Evolutionary conservation across 176 grass and related monocot species (phyloP).

Genomic region (Bolboschoenus planiculmis): DNA sequence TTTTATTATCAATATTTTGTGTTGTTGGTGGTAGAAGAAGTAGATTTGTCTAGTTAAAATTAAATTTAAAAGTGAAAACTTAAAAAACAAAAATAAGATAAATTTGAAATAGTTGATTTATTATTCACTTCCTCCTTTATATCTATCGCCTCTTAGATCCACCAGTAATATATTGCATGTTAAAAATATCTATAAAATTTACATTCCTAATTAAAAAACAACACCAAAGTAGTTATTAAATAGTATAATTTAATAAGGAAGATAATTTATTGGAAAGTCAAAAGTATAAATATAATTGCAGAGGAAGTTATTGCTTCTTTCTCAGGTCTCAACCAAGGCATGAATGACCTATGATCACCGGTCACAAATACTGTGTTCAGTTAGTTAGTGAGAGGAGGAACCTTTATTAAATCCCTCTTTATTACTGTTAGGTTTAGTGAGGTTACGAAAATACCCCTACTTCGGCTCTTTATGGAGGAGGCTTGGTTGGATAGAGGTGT

Average conservation of each 20-base stretch:
- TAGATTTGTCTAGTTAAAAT: background rate
- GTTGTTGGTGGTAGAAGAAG: background rate
- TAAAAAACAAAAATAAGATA: too few species aligned
- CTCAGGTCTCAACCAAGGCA: background rate
- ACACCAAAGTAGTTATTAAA: too few species aligned
- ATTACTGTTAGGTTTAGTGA: background rate
- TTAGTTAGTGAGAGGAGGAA: background rate
- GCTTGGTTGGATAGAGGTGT: background rate
- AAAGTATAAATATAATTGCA: too few species aligned
- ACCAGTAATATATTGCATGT: too few species aligned
- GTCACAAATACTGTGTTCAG: too few species aligned
- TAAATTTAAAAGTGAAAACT: too few species aligned
- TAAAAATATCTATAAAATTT: background rate
- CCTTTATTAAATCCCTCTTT: background rate
- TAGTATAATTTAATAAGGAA: background rate
- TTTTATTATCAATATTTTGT: too few species aligned
- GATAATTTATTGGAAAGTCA: too few species aligned
- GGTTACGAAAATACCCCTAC: background rate
- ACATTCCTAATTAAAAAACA: background rate
- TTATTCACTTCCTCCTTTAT: too few species aligned
- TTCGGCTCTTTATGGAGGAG: background rate
- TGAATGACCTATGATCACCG: background rate
- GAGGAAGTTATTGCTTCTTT: background rate
- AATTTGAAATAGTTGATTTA: too few species aligned
- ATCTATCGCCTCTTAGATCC: too few species aligned